Conservation (phyloP, 225 moss, liverwort and hornwort genomes). For the Neckera pumila region DNA sequence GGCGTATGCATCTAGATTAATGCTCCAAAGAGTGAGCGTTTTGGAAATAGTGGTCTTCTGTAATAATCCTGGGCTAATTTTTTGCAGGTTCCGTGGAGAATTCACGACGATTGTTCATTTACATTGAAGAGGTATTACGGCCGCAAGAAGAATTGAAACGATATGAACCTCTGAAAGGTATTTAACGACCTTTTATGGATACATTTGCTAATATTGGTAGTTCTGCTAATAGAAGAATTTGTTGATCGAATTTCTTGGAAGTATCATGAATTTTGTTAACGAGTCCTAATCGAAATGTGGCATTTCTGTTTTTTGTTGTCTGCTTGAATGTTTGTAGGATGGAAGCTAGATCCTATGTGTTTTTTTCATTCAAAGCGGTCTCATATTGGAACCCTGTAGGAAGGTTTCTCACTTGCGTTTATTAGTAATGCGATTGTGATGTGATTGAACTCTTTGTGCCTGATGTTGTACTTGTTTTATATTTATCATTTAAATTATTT, state of each 20-base stretch:
- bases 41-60: not conserved
- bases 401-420: not conserved
- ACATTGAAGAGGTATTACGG: slow-evolving; percentile 59
- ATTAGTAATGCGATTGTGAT: not conserved
- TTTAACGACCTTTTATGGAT: not conserved
- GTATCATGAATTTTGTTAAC: not conserved
- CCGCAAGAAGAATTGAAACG: slow-evolving; percentile 77
- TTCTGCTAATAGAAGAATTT: not conserved
- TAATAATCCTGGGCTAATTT: not conserved
- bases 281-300: not conserved
- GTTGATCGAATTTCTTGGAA: not conserved
- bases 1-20: not conserved
- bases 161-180: slow-evolving; percentile 85
- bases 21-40: not conserved
- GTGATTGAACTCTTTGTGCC: not conserved
- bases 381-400: not conserved
- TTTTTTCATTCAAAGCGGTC: not conserved
- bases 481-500: not conserved
- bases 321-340: not conserved
- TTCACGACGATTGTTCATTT: slow-evolving; percentile 49
- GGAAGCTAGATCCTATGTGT: not conserved
- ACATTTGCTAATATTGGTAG: not conserved
- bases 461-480: not conserved
- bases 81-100: slow-evolving; percentile 72
- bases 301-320: not conserved